Conservation (phyloP, 345 rosid species). For the Bruguiera gymnorhiza region DNA sequence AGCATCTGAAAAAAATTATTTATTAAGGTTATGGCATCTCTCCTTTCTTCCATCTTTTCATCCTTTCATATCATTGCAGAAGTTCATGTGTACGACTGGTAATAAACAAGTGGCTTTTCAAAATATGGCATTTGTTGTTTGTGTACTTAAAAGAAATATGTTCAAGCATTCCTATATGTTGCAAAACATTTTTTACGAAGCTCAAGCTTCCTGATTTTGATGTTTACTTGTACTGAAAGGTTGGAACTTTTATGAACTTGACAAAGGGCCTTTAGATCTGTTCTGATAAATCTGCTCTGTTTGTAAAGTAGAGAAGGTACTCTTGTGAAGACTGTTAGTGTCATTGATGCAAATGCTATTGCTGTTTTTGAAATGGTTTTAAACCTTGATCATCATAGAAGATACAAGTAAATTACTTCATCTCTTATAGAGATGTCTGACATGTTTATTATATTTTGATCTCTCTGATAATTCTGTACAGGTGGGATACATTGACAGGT, state of each 20-base stretch:
- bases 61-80: no score
- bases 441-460: constrained; percentile 19
- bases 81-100: no score
- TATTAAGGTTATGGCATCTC: no score
- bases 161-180: no score
- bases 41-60: no score
- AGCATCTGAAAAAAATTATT: no score
- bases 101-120: no score
- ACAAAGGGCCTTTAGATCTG: neutral
- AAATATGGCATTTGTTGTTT: no score
- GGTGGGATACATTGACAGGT: constrained; percentile 95
- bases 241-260: neutral
- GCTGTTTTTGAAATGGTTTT: constrained; percentile 72
- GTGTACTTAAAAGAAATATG: no score
- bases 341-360: constrained; percentile 80
- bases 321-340: constrained; percentile 85
- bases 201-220: neutral
- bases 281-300: constrained; percentile 16
- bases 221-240: neutral
- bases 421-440: constrained; percentile 12
- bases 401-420: constrained; percentile 76
- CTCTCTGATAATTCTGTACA: constrained; percentile 40
- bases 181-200: no score
- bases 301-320: constrained; percentile 61
- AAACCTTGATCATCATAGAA: constrained; percentile 59